These are phyloP conservation scores for Ottelia alismoides DNA, from an alignment of 106 monocot species.

Conservation along the genomic window DNA sequence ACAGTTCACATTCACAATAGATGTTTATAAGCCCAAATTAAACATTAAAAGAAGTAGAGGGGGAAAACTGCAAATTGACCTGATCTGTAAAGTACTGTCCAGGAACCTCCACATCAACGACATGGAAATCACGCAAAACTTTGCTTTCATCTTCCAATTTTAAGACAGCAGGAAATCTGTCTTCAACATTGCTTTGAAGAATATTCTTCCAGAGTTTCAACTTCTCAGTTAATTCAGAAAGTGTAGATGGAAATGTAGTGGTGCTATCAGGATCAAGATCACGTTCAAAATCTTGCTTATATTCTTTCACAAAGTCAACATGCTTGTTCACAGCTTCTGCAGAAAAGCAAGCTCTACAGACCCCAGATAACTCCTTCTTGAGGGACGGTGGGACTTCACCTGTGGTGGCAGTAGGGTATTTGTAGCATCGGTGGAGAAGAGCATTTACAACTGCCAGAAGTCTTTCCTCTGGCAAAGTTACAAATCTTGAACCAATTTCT, in stretches of 20 bases:
- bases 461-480: constrained; percentile 92
- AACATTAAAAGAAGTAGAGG: no score
- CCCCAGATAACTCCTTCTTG: constrained; percentile 94
- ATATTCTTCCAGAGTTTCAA: constrained; percentile 98
- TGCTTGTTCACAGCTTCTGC: constrained; percentile 96
- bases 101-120: constrained; percentile 91
- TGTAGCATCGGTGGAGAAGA: constrained; percentile 92
- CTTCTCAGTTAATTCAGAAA: constrained; percentile 70
- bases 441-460: constrained; percentile 97
- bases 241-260: constrained; percentile 76
- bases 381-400: constrained; percentile 94
- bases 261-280: constrained; percentile 98
- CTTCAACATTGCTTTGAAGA: constrained; percentile 96
- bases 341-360: constrained; percentile 93
- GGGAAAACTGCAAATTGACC: constrained; percentile 27
- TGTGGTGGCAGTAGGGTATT: constrained; percentile 94
- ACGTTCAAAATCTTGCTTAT: constrained; percentile 90
- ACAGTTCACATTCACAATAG: no score
- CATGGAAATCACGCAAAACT: constrained; percentile 89
- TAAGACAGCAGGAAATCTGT: constrained; percentile 86
- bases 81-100: constrained; percentile 98
- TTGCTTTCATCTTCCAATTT: constrained; percentile 98
- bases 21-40: no score
- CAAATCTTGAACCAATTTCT: constrained; percentile 97
- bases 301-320: constrained; percentile 96